A percentile compares a stretch with the other conserved stretches of the same genome.
Evolutionary conservation across 768 basidiomycete species (phyloP).

Genomic region (Suillus discolor): DNA sequence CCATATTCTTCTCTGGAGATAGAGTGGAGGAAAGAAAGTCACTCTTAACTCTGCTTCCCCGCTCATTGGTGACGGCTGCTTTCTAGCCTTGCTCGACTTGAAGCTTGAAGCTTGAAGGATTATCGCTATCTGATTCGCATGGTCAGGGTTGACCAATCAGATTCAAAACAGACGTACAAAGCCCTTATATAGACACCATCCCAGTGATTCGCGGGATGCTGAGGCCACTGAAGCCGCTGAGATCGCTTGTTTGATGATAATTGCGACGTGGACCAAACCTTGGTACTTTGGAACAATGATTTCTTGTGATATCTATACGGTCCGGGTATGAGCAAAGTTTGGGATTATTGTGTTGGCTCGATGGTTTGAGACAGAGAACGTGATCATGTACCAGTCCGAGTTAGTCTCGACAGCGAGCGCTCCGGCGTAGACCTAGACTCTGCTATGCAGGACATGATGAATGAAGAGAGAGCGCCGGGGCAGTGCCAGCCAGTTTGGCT

Average conservation of each 20-base stretch:
- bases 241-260: too few species aligned
- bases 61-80: slow-evolving; percentile 18
- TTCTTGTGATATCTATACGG: neutral
- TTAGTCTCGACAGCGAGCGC: too few species aligned
- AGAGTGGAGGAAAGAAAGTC: slow-evolving; percentile 67
- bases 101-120: neutral
- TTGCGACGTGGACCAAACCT: neutral
- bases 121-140: neutral
- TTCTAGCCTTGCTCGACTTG: neutral
- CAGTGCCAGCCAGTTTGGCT: too few species aligned
- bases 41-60: slow-evolving; percentile 41
- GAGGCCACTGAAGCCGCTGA: too few species aligned
- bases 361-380: neutral
- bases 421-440: too few species aligned
- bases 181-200: neutral
- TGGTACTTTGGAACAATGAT: neutral
- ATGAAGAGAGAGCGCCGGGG: too few species aligned
- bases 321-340: neutral
- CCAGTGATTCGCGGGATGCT: neutral
- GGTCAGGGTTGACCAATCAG: neutral
- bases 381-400: too few species aligned
- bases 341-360: neutral
- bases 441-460: too few species aligned
- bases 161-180: neutral
- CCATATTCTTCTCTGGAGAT: slow-evolving; percentile 73